Conservation (phyloP, 2,329 filamentous ascomycete species). For the Ilyonectria destructans region DNA sequence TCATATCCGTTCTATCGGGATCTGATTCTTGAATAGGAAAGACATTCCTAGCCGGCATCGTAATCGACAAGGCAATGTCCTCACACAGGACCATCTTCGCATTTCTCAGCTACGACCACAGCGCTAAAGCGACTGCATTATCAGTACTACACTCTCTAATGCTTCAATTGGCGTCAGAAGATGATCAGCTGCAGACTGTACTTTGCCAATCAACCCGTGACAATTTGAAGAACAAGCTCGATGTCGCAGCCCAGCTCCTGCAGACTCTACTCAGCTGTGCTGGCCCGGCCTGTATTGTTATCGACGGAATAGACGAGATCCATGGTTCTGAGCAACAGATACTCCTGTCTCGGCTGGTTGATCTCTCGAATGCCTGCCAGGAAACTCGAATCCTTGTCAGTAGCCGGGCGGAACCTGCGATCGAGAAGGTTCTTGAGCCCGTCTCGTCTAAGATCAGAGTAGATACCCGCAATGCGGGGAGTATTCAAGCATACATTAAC, state of each 20-base stretch:
- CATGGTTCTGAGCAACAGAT: conserved; percentile 16
- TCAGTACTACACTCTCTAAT: conserved; percentile 30
- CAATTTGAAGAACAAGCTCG: not conserved
- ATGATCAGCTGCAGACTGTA: not conserved
- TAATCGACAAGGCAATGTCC: not conserved
- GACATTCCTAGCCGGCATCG: not conserved
- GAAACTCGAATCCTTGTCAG: conserved; percentile 19
- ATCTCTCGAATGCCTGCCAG: not conserved
- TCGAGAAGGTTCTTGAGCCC: not conserved
- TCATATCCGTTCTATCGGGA: no score
- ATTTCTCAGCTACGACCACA: conserved; percentile 5
- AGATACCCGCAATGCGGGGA: conserved; percentile 19
- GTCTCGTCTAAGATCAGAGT: conserved; percentile 7
- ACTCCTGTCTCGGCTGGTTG: not conserved
- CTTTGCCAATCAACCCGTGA: not conserved
- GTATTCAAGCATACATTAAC: conserved; percentile 25
- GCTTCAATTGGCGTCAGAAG: conserved; percentile 17
- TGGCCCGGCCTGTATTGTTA: conserved; percentile 9
- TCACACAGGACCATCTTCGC: conserved; percentile 14
- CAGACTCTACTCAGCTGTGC: not conserved
- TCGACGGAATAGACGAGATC: conserved; percentile 36
- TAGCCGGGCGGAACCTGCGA: conserved; percentile 29
- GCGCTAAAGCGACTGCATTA: not conserved
- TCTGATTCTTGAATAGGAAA: not conserved
- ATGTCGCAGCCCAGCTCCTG: conserved; percentile 5